A percentile compares a stretch with the other conserved stretches of the same genome.
These are phyloP conservation scores for Tulasnella sp. DNA, from an alignment of 768 basidiomycete genomes.

Conservation along the genomic window DNA sequence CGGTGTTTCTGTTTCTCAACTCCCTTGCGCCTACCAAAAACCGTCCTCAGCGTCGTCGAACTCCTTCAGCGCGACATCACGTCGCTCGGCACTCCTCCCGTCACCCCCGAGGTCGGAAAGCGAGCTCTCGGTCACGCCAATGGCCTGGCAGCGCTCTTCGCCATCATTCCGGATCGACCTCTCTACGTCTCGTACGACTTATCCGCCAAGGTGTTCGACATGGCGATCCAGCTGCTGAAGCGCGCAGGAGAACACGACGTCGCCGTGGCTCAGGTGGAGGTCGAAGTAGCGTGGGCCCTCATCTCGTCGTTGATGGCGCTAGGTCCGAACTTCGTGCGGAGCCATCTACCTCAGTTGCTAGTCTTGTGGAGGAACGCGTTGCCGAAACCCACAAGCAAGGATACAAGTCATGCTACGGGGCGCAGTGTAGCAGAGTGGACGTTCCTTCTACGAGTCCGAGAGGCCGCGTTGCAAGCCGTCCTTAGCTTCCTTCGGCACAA, in stretches of 20 bases:
- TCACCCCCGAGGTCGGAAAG: conserved; percentile 67
- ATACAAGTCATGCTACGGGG: conserved; percentile 60
- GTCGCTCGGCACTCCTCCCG: conserved; percentile 69
- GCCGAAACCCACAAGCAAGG: conserved; percentile 92
- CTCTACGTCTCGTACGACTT: conserved; percentile 95
- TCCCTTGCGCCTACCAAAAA: conserved; percentile 79
- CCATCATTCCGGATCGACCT: conserved; percentile 82
- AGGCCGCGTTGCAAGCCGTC: conserved; percentile 87
- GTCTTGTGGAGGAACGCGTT: conserved; percentile 97
- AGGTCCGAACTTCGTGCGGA: conserved; percentile 90
- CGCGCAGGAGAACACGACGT: conserved; percentile 90
- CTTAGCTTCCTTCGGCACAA: conserved; percentile 87
- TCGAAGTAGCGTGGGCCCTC: conserved; percentile 93
- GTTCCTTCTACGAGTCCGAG: conserved; percentile 88
- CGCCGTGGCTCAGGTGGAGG: conserved; percentile 75
- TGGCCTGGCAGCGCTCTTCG: conserved; percentile 84
- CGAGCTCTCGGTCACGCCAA: conserved; percentile 87
- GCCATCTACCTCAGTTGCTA: conserved; percentile 90
- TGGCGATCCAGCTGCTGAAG: conserved; percentile 87
- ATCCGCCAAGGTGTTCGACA: conserved; percentile 86
- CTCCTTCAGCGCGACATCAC: conserved; percentile 82
- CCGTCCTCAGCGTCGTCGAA: conserved; percentile 75
- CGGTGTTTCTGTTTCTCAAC: conserved; percentile 90
- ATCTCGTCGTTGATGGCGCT: conserved; percentile 90
- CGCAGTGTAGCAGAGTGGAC: conserved; percentile 81